phyloP scores from a whole-genome alignment of 768 basidiomycete species.

The Tylopilus felleus region DNA sequence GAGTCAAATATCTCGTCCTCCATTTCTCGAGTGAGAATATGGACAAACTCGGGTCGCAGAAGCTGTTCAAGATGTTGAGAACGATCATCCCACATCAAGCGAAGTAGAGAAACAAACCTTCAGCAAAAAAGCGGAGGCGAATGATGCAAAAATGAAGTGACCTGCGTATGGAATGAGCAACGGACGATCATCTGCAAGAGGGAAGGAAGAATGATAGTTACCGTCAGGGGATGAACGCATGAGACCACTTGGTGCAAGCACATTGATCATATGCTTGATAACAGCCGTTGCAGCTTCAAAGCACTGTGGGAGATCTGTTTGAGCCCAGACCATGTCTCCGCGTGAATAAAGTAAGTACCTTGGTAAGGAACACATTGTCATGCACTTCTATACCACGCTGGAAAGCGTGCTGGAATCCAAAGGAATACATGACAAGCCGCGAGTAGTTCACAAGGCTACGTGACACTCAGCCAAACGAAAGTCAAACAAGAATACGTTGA shows the following conservation, averaged over 20 bases:
- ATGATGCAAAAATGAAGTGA: slow-evolving; percentile 75
- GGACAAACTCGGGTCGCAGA: slow-evolving; percentile 70
- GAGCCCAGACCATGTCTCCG: background rate
- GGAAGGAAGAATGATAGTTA: slow-evolving; percentile 31
- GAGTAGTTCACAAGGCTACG: slow-evolving; percentile 70
- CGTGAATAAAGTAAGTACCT: slow-evolving; percentile 37
- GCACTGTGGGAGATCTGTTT: slow-evolving; percentile 37
- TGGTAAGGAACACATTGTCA: slow-evolving; percentile 65
- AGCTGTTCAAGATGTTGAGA: slow-evolving; percentile 39
- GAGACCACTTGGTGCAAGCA: slow-evolving; percentile 65
- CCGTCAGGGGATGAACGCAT: slow-evolving; percentile 81
- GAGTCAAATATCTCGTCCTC: slow-evolving; percentile 70
- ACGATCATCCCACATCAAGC: background rate
- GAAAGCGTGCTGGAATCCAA: slow-evolving; percentile 82
- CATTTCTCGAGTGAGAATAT: slow-evolving; percentile 52
- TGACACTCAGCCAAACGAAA: slow-evolving; percentile 6
- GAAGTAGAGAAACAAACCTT: slow-evolving; percentile 45
- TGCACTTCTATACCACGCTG: slow-evolving; percentile 60
- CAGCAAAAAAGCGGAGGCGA: slow-evolving; percentile 79
- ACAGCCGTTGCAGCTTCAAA: slow-evolving; percentile 67
- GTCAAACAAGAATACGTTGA: background rate
- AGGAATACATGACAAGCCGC: slow-evolving; percentile 81
- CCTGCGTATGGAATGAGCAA: slow-evolving; percentile 35
- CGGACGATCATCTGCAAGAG: background rate
- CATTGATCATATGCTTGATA: slow-evolving; percentile 61